Percentiles rank a stretch among this genome's conserved stretches.
Evolutionary conservation across 1,284 basidiomycete genomes (phyloP).

Genomic region (Neonothopanus nambi): DNA sequence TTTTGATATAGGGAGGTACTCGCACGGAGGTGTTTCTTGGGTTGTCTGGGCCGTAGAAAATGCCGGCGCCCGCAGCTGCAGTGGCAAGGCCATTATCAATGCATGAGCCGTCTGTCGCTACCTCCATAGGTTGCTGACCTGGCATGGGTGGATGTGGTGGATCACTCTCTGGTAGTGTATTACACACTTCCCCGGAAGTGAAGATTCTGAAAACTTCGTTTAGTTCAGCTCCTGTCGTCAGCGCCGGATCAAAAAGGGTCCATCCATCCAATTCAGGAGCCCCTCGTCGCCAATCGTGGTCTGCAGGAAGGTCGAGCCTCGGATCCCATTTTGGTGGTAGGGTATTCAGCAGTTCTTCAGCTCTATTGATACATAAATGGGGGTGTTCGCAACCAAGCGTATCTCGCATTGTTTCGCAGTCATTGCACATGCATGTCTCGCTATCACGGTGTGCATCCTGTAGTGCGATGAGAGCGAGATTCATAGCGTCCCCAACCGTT

Average conservation of each 20-base stretch:
- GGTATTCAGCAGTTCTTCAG: background rate
- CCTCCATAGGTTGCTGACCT: too few relatives aligned
- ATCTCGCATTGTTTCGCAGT: background rate
- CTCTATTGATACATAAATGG: background rate
- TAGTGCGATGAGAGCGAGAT: background rate
- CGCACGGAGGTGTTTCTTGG: background rate
- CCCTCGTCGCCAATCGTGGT: background rate
- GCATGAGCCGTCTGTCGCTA: conserved; percentile 2
- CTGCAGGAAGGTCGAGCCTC: background rate
- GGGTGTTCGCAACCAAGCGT: background rate
- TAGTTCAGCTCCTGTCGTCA: background rate
- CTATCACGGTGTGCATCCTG: background rate
- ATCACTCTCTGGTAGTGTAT: background rate
- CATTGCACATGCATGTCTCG: background rate
- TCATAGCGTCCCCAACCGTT: background rate
- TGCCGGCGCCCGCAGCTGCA: background rate
- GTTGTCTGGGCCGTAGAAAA: background rate
- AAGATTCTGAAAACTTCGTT: background rate
- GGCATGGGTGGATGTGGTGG: background rate
- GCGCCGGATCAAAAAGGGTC: background rate
- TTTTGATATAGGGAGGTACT: background rate
- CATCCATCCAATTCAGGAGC: background rate
- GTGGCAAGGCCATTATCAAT: background rate
- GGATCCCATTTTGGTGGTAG: conserved; percentile 6
- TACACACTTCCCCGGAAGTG: background rate